A percentile compares a stretch with the other conserved stretches of the same genome.
Evolutionary conservation across 2,329 filamentous ascomycete genomes (phyloP).

Genomic region (Claviceps pusilla): DNA sequence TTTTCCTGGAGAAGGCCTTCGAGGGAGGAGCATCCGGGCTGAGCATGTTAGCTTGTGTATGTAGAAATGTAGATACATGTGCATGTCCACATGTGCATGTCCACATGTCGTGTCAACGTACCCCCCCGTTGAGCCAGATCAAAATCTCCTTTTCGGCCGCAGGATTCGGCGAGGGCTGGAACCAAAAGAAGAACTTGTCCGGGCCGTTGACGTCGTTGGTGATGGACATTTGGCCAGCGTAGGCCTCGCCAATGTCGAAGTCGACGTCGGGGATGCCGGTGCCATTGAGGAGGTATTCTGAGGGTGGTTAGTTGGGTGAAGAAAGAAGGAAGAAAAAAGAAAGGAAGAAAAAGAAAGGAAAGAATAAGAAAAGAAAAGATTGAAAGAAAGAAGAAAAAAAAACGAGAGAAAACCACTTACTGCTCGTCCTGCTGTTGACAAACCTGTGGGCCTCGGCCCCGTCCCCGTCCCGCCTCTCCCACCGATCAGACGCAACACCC

Average conservation of each 20-base stretch:
- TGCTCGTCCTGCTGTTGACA: constrained; percentile 3
- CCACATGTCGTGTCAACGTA: constrained; percentile 11
- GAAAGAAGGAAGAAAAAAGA: neutral
- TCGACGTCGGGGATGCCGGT: constrained; percentile 46
- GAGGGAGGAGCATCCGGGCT: constrained; percentile 43
- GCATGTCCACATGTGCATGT: neutral
- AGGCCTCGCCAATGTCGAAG: constrained; percentile 47
- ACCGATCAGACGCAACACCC: constrained; percentile 1
- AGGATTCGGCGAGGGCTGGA: constrained; percentile 32
- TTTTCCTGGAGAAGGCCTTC: constrained; percentile 63
- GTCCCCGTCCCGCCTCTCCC: constrained; percentile 2
- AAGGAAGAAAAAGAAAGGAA: no score
- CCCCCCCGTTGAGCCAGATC: constrained; percentile 45
- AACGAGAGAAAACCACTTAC: neutral
- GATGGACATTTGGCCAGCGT: constrained; percentile 41
- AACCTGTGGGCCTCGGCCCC: constrained; percentile 1
- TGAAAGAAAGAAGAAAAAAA: neutral
- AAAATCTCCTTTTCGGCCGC: constrained; percentile 40
- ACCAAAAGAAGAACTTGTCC: constrained; percentile 35
- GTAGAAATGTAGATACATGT: neutral
- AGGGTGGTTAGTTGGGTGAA: no score
- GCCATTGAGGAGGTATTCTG: constrained; percentile 46
- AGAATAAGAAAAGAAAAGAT: neutral
- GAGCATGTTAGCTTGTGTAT: neutral
- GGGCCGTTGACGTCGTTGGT: constrained; percentile 23